These are phyloP conservation scores for Paracorniculantispora psalliotae DNA, from an alignment of 2,329 filamentous ascomycete genomes.

Conservation along the genomic window DNA sequence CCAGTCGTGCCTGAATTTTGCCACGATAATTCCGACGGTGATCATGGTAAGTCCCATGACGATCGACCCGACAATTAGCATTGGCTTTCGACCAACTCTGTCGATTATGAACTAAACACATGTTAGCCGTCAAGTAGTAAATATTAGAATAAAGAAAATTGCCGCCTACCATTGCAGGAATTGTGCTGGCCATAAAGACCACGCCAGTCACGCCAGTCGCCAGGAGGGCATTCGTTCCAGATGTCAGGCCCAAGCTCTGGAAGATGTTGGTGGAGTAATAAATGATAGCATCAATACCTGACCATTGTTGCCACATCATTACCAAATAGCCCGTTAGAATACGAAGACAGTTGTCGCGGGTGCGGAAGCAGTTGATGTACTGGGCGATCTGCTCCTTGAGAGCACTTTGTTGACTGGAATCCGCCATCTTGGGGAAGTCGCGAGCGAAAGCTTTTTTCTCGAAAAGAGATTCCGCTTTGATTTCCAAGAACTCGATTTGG, in stretches of 20 bases:
- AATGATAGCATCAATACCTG: constrained; percentile 36
- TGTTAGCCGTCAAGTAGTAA: constrained; percentile 8
- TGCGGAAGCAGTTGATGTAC: constrained; percentile 31
- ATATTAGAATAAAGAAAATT: neutral
- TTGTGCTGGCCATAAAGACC: constrained; percentile 50
- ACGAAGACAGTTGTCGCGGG: constrained; percentile 53
- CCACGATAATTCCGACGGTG: constrained; percentile 36
- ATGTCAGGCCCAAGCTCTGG: constrained; percentile 55
- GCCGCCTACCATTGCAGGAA: constrained; percentile 26
- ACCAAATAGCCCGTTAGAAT: constrained; percentile 60
- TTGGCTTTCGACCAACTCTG: constrained; percentile 35
- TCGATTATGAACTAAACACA: constrained; percentile 29
- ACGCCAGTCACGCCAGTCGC: constrained; percentile 69
- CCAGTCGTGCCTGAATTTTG: constrained; percentile 34
- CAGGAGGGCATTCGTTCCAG: constrained; percentile 55
- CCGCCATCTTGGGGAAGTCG: constrained; percentile 43
- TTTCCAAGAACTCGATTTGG: constrained; percentile 74
- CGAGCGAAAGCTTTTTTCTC: constrained; percentile 66
- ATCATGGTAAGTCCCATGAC: constrained; percentile 36
- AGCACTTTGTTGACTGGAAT: constrained; percentile 36
- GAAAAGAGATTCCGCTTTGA: constrained; percentile 72
- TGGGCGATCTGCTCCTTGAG: constrained; percentile 43
- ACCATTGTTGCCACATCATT: constrained; percentile 54
- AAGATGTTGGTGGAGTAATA: constrained; percentile 55
- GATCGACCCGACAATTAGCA: constrained; percentile 32